Evolutionary conservation across 1,284 basidiomycete species (phyloP), one percentile per base, ranked within the genome.

Genomic region (Pseudozyma sp.): DNA sequence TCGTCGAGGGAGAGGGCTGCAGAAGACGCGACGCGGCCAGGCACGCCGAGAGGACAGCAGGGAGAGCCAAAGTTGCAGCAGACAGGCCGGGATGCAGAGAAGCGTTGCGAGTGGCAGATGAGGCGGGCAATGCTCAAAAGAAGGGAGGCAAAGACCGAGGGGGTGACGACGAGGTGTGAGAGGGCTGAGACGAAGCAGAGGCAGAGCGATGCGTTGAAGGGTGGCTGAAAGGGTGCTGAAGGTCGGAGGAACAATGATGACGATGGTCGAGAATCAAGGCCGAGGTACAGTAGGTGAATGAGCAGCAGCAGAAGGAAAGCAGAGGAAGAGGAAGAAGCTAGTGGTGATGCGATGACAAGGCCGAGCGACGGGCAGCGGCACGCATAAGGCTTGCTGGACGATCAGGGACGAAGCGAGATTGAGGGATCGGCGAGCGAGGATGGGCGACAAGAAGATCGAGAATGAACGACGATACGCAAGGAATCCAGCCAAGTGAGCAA

Each of bases 361-460:
- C 67, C 67, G 67, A 69, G 67, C 29, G 56, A 55, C 48, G 48
- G 60, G 56, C 67, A 69, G 60, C 55, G 67, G 67, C 67, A 63
- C 60, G 67, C 67, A 69, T 63, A 49, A 60, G 55, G 67, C 56
- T 59, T 52, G 60, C 45, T 17, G 52, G 37, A 42, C n/a, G 40
- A 42, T 42, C 16, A 16, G 40, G 10, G 13, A 42, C 35, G 14
- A 37, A 37, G 9, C 35, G 14, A 37, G 35, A 37, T 37, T 14
- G 9, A 37, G 9, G 35, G 35, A 10, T 37, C 35, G 8, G 24
- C 14, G 35, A 37, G 9, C 14, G 35, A 37, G 35, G 35, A 37
- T 37, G 39, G 39, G 39, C 16, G 39, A 42, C 11, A 4, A 42
- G 42, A 46, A 34, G 17, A 19, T 11, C 8, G 33, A 35, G 31